Conservation (phyloP, 176 grass and related monocot genomes). For the Tillandsia leiboldiana region DNA sequence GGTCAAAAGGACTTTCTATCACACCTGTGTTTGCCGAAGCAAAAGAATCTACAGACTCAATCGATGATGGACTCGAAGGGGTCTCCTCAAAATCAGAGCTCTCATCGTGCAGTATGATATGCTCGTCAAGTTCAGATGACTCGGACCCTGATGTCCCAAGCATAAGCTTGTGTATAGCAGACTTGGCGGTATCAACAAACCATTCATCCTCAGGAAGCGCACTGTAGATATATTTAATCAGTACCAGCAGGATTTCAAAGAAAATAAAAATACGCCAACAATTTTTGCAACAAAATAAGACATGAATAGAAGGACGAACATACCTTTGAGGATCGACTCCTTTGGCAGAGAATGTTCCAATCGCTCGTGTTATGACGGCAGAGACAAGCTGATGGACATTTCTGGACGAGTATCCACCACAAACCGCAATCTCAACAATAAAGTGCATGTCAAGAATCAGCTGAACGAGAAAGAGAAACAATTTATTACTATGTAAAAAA, state of each 20-base stretch:
- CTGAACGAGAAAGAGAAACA: conserved; percentile 25
- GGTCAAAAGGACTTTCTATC: conserved; percentile 72
- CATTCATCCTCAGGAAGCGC: conserved; percentile 86
- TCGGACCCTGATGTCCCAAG: conserved; percentile 68
- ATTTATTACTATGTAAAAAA: conserved; percentile 8
- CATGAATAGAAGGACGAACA: not conserved
- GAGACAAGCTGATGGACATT: conserved; percentile 83
- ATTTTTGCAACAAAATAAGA: not conserved
- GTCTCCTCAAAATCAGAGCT: conserved; percentile 70
- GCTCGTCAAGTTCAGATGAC: conserved; percentile 47
- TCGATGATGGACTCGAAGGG: conserved; percentile 18
- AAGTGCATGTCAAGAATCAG: conserved; percentile 98
- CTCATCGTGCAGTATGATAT: conserved; percentile 29
- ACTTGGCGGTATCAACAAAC: conserved; percentile 83
- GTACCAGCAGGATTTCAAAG: not conserved
- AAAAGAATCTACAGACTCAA: conserved; percentile 70
- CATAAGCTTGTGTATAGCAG: conserved; percentile 80
- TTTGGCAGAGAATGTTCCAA: conserved; percentile 72
- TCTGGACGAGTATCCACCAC: conserved; percentile 81
- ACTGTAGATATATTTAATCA: conserved; percentile 14
- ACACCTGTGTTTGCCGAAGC: conserved; percentile 87
- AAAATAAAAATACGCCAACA: conserved; percentile 3
- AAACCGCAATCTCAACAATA: conserved; percentile 86
- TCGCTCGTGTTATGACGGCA: conserved; percentile 60
- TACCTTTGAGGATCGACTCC: conserved; percentile 84